These are phyloP conservation scores for Excoecaria agallocha DNA, from an alignment of 345 rosid species.

Conservation along the genomic window DNA sequence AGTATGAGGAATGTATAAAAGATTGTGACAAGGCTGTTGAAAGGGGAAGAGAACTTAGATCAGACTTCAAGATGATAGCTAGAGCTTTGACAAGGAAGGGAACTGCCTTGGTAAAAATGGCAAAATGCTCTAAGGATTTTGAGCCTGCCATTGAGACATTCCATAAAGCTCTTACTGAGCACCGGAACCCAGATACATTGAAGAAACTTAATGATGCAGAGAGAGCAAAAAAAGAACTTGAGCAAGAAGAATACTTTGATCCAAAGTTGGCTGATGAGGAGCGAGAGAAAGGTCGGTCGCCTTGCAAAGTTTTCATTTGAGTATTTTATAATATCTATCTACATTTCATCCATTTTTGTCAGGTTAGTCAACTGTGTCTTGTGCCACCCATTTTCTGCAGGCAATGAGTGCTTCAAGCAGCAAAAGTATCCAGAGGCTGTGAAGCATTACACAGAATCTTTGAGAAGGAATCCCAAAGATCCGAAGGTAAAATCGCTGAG, in stretches of 20 bases:
- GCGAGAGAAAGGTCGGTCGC: conserved; percentile 81
- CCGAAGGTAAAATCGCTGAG: conserved; percentile 47
- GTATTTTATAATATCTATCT: neutral
- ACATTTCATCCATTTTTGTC: neutral
- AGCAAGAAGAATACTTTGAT: conserved; percentile 88
- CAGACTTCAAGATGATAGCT: conserved; percentile 97
- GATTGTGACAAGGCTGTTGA: conserved; percentile 98
- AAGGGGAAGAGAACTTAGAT: conserved; percentile 90
- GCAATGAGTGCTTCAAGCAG: conserved; percentile 88
- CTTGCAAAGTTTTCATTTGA: neutral
- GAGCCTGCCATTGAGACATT: conserved; percentile 87
- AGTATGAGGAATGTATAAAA: conserved; percentile 85
- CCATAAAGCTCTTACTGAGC: conserved; percentile 99
- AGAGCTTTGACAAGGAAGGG: conserved; percentile 98
- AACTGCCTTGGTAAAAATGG: conserved; percentile 74
- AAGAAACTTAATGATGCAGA: conserved; percentile 89
- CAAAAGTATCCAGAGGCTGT: conserved; percentile 91
- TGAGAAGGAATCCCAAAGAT: conserved; percentile 81
- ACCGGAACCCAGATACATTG: conserved; percentile 94
- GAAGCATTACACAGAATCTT: conserved; percentile 82
- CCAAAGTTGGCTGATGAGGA: conserved; percentile 85
- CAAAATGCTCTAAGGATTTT: conserved; percentile 74
- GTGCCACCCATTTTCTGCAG: conserved; percentile 30
- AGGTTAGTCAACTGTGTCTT: neutral
- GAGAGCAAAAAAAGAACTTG: conserved; percentile 87